Base-by-base conservation (phyloP, 306 rosid genomes). In the Castanea sativa region DNA sequence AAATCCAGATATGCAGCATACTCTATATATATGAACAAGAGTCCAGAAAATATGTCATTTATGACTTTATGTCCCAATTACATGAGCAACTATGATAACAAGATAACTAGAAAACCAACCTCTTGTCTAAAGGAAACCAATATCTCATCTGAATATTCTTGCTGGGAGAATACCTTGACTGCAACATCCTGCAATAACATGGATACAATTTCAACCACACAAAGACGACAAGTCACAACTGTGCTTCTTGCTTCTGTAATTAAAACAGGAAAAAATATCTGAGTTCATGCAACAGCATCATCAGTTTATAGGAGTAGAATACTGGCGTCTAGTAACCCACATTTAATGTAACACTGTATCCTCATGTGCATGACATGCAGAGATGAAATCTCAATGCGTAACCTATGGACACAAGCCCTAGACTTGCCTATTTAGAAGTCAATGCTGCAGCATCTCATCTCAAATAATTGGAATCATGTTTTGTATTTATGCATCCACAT, bases 141-240 rank as follows among this genome's bases (percentile, higher is more conserved):
- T 75, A 91, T 82, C 83, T 96, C 99, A 20, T 96, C 97, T 60
- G 99, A 86, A 82, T 91, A 96, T 83, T 96, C 99, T 82, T 96
- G 97, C 88, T 82, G 88, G 53, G 97, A 91, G 88, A 96, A 96
- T 73, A 96, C 96, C 90, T 95, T 95, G 77, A 95, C 91, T 2
- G 98, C 98, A 84, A 94, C 98, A 64, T 94, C 98, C 98, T 94
- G 88, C 55, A 79, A 80, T 45, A 84, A 60, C 63, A 82, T 49
- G 55, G 76, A 72, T 71, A 68, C 63, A 69, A 83, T 43, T 83
- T 79, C 83, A 73, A 86, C 33, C 73, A 78, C 59, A 70, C 60
- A 78, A 45, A 75, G 79, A 86, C 74, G 58, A 72, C 68, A 71
- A 57, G 29, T 74, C 38, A 25, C 73, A 15, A 4, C 53, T 52